These are phyloP conservation scores for Trypanosoma cruzi DNA, from an alignment of 208 protist genomes.

Conservation along the genomic window DNA sequence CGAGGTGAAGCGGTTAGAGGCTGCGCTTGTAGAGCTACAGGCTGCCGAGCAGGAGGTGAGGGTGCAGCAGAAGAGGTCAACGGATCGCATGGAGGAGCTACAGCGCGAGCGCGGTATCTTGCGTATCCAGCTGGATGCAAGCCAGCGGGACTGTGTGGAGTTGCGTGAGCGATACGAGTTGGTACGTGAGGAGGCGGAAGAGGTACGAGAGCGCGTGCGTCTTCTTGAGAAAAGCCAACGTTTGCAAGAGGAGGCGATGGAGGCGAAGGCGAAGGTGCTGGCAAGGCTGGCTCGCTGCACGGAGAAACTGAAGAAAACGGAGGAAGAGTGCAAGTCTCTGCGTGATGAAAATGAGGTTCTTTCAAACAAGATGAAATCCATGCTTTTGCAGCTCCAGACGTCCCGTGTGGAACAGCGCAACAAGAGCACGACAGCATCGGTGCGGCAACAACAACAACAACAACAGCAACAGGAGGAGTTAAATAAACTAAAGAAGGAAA, in stretches of 20 bases:
- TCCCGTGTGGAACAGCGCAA: slow-evolving; percentile 17
- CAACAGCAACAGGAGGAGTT: slow-evolving; percentile 20
- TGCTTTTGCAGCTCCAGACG: slow-evolving; percentile 37
- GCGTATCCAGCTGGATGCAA: slow-evolving; percentile 22
- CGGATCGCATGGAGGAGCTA: slow-evolving; percentile 12
- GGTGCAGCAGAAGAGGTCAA: slow-evolving; percentile 6
- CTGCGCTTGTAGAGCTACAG: slow-evolving; percentile 15
- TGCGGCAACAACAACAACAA: slow-evolving; percentile 18
- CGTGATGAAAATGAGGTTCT: slow-evolving; percentile 27
- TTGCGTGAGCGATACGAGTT: slow-evolving; percentile 26
- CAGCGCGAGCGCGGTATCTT: slow-evolving; percentile 23
- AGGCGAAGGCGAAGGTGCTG: slow-evolving; percentile 17
- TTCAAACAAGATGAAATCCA: slow-evolving; percentile 28
- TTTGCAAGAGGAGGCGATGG: slow-evolving; percentile 4
- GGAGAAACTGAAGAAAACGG: slow-evolving; percentile 24
- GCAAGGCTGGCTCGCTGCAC: slow-evolving; percentile 10
- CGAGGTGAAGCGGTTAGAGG: slow-evolving; percentile 23
- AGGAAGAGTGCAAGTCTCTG: slow-evolving; percentile 23
- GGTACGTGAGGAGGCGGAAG: slow-evolving; percentile 13
- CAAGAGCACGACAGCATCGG: background rate
- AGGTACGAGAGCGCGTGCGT: slow-evolving; percentile 18
- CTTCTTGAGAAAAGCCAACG: slow-evolving; percentile 17
- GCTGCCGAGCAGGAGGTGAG: background rate
- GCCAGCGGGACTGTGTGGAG: slow-evolving; percentile 29
- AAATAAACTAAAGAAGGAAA: slow-evolving; percentile 16